Conservation (phyloP, 805 yeast species). For the Wickerhamiella dianesei region DNA sequence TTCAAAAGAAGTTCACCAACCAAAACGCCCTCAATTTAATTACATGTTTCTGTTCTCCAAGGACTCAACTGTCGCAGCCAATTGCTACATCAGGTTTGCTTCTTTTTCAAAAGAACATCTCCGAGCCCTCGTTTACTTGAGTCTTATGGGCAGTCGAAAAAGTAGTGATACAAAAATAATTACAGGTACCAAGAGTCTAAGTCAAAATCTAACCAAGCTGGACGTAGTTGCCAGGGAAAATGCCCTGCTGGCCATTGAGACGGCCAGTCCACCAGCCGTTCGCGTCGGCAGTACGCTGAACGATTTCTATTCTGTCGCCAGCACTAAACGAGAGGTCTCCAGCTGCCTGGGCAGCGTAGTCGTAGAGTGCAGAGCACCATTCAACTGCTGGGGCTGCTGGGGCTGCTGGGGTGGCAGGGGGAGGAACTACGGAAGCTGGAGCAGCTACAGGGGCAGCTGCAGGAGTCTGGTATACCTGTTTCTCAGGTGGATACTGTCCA, state of each 20-base stretch:
- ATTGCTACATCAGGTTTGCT: no score
- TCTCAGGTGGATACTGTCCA: conserved; percentile 19
- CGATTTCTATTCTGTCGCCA: conserved; percentile 72
- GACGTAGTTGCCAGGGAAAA: conserved; percentile 94
- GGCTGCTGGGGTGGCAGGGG: neutral
- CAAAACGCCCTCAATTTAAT: no score
- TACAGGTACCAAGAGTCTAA: no score
- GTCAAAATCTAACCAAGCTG: conserved; percentile 43
- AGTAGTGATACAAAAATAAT: no score
- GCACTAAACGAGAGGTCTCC: conserved; percentile 84
- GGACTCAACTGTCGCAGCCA: no score
- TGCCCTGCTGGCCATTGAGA: conserved; percentile 72
- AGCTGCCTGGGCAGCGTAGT: conserved; percentile 80
- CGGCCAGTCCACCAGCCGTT: conserved; percentile 99
- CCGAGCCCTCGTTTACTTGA: no score
- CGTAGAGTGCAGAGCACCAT: conserved; percentile 75
- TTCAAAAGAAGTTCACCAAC: no score
- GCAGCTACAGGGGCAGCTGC: conserved; percentile 11
- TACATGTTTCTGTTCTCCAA: no score
- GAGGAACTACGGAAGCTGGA: neutral
- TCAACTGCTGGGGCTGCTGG: conserved; percentile 25
- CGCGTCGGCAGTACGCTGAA: conserved; percentile 67
- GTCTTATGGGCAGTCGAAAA: no score
- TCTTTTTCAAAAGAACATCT: no score
- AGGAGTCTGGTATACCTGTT: conserved; percentile 20